These are phyloP conservation scores for Aschersonia sp. DNA, from an alignment of 2,329 filamentous ascomycete genomes.

Conservation along the genomic window DNA sequence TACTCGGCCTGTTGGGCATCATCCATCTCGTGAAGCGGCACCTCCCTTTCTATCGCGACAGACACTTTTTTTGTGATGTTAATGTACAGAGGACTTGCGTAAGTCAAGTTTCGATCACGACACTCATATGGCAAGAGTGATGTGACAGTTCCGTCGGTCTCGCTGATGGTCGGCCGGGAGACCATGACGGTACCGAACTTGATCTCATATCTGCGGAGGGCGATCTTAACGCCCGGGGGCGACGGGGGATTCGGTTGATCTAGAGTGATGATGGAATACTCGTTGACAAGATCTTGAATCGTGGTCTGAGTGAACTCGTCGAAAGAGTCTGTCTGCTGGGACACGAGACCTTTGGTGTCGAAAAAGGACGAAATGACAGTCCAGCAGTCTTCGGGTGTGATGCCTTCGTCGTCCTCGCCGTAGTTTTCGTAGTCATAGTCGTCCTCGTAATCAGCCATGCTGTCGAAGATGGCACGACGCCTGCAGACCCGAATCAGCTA, in stretches of 20 bases:
- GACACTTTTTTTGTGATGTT: conserved; percentile 76
- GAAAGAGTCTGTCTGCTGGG: conserved; percentile 95
- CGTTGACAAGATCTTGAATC: conserved; percentile 86
- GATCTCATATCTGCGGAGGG: conserved; percentile 85
- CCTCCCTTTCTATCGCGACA: conserved; percentile 62
- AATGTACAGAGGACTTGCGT: conserved; percentile 81
- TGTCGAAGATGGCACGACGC: background rate
- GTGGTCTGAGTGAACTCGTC: conserved; percentile 92
- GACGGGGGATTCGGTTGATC: conserved; percentile 78
- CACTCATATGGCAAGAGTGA: conserved; percentile 89
- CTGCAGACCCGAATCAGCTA: background rate
- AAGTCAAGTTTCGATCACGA: conserved; percentile 87
- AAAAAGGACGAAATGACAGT: conserved; percentile 95
- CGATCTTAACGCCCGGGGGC: conserved; percentile 63
- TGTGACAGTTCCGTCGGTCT: conserved; percentile 78
- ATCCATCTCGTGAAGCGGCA: conserved; percentile 54
- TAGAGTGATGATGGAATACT: conserved; percentile 82
- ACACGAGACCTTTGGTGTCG: conserved; percentile 86
- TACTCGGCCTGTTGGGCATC: conserved; percentile 44
- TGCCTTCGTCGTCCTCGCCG: conserved; percentile 51
- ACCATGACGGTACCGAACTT: conserved; percentile 86
- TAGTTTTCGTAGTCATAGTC: conserved; percentile 55
- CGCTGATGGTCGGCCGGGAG: conserved; percentile 78
- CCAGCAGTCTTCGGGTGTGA: conserved; percentile 98
- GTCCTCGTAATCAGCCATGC: conserved; percentile 42